Evolutionary conservation across 2,329 filamentous ascomycete genomes (phyloP).

Genomic region (Trichoderma cornu-damae): DNA sequence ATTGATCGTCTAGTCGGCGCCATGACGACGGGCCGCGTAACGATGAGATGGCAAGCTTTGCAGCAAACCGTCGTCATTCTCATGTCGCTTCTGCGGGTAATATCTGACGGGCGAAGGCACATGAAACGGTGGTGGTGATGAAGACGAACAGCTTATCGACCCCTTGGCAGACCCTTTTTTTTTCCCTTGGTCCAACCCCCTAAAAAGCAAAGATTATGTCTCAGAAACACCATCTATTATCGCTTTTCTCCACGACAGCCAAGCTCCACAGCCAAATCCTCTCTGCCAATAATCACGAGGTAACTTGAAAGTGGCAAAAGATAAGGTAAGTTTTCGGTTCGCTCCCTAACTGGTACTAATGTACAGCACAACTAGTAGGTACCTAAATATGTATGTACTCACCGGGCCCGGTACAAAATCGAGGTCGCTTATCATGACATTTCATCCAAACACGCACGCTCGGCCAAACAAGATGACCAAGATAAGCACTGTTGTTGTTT

Average conservation of each 20-base stretch:
- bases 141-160: not conserved
- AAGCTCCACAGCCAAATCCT: not conserved
- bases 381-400: too few species aligned
- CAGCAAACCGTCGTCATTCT: not conserved
- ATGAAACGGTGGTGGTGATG: not conserved
- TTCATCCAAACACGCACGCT: not conserved
- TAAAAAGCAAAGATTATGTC: not conserved
- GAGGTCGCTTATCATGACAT: constrained; percentile 2
- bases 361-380: not conserved
- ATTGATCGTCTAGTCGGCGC: not conserved
- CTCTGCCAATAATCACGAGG: not conserved
- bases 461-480: not conserved
- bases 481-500: not conserved
- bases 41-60: not conserved
- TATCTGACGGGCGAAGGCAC: not conserved
- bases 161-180: not conserved
- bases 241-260: not conserved
- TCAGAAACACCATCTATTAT: not conserved
- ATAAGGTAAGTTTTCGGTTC: constrained; percentile 1
- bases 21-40: not conserved
- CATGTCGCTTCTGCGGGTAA: not conserved
- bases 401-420: constrained; percentile 4
- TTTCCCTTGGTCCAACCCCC: not conserved
- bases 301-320: constrained; percentile 9
- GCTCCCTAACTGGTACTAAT: too few species aligned